Evolutionary conservation across 371 early-diverging fungal species (phyloP).

Genomic region (Apophysomyces variabilis): DNA sequence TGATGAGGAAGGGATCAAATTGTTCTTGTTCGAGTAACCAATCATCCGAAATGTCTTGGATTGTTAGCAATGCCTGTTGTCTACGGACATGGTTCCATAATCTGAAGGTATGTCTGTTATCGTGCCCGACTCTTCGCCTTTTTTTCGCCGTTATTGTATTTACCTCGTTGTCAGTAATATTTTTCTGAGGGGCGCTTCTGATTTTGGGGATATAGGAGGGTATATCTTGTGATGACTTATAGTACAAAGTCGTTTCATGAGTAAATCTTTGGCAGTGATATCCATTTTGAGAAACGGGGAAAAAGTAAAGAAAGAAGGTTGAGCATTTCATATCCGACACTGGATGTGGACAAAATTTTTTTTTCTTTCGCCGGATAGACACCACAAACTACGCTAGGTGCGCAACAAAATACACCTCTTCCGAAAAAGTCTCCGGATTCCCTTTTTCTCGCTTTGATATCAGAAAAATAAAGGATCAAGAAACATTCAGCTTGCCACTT

Average conservation of each 20-base stretch:
- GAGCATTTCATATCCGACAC: too few species aligned
- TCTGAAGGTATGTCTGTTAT: conserved; percentile 12
- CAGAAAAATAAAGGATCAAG: too few species aligned
- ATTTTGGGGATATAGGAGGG: conserved; percentile 12
- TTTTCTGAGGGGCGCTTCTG: conserved; percentile 13
- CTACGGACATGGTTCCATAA: conserved; percentile 17
- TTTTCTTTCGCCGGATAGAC: too few species aligned
- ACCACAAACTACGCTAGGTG: too few species aligned
- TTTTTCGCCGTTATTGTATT: neutral
- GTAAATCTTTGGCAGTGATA: conserved; percentile 14
- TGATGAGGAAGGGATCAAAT: conserved; percentile 2
- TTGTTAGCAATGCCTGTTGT: conserved; percentile 11
- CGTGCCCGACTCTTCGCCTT: neutral
- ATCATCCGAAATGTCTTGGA: conserved; percentile 13
- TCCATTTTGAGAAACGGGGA: neutral
- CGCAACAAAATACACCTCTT: too few species aligned
- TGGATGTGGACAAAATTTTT: too few species aligned
- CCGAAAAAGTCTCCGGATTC: too few species aligned
- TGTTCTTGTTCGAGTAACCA: conserved; percentile 12
- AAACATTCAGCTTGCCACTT: too few species aligned
- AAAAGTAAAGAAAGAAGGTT: conserved; percentile 11
- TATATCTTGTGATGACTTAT: conserved; percentile 16
- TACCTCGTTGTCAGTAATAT: conserved; percentile 18
- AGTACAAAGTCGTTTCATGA: conserved; percentile 16
- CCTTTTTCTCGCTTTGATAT: too few species aligned